These are phyloP conservation scores for Sporothrix mexicana DNA, from an alignment of 2,329 filamentous ascomycete genomes.

Conservation along the genomic window DNA sequence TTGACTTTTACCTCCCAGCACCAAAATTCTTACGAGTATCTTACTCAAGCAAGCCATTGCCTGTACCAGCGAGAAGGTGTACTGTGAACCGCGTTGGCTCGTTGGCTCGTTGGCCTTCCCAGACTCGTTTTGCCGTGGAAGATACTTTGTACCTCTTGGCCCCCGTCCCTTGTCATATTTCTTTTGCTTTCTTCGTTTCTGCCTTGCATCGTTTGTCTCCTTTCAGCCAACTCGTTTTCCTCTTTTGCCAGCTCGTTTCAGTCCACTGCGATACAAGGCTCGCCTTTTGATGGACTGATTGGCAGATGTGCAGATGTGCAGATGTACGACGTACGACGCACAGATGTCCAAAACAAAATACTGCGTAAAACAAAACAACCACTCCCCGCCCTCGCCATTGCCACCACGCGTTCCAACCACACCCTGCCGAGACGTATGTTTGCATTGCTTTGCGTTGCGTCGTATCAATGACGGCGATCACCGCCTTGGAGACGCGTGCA, in stretches of 20 bases:
- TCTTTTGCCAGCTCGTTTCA: neutral
- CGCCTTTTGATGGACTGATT: neutral
- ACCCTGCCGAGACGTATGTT: neutral
- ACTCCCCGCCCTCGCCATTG: neutral
- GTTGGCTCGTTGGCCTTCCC: neutral
- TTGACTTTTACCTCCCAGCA: neutral
- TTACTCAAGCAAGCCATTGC: neutral
- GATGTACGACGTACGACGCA: too few species aligned
- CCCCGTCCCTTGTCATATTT: constrained; percentile 17
- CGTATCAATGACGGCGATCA: neutral
- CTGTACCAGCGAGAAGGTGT: too few species aligned
- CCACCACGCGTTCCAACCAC: neutral
- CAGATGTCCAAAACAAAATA: neutral
- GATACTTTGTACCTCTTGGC: neutral
- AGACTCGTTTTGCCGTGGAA: neutral
- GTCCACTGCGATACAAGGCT: neutral
- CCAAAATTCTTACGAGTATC: too few species aligned
- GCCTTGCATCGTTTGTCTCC: neutral
- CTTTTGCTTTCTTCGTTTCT: neutral
- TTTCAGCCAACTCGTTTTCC: neutral
- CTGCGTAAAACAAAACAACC: too few species aligned
- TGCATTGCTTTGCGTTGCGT: neutral
- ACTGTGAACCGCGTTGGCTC: too few species aligned
- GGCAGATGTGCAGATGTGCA: neutral
- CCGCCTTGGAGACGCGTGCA: neutral